Evolutionary conservation across 1,139 yeast species (phyloP).

Genomic region (Tardiomyces depauwii): DNA sequence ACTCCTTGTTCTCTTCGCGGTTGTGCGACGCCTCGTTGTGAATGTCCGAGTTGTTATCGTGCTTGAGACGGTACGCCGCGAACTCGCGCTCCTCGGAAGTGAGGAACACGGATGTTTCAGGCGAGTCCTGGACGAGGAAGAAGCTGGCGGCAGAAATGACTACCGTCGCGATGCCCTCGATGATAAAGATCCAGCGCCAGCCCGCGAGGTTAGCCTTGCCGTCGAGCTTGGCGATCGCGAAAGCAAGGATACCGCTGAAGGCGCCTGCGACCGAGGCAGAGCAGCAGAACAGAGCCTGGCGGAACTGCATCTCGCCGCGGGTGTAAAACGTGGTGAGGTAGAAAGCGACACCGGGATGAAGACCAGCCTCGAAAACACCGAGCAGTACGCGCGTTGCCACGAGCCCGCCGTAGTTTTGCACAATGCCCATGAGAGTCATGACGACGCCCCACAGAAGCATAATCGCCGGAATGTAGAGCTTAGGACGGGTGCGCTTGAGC

Average conservation of each 20-base stretch:
- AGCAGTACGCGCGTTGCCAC: slow-evolving; percentile 46
- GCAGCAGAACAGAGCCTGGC: slow-evolving; percentile 49
- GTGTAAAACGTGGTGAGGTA: slow-evolving; percentile 24
- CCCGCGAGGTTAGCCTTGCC: slow-evolving; percentile 47
- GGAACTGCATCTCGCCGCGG: slow-evolving; percentile 29
- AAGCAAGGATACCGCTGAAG: slow-evolving; percentile 25
- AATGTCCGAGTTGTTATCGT: slow-evolving; percentile 13
- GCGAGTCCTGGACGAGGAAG: slow-evolving; percentile 40
- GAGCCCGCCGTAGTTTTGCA: slow-evolving; percentile 40
- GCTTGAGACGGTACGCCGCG: slow-evolving; percentile 33
- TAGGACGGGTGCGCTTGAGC: slow-evolving; percentile 8
- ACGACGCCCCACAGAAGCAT: slow-evolving; percentile 46
- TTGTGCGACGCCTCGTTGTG: neutral
- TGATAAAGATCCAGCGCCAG: slow-evolving; percentile 73
- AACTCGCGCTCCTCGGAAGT: slow-evolving; percentile 35
- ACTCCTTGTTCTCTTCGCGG: neutral
- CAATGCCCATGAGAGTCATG: slow-evolving; percentile 50
- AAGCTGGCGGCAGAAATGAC: slow-evolving; percentile 23
- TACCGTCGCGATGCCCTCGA: slow-evolving; percentile 52
- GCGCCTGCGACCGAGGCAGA: slow-evolving; percentile 26
- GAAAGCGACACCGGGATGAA: slow-evolving; percentile 37
- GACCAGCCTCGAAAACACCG: slow-evolving; percentile 50
- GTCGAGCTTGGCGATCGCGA: slow-evolving; percentile 33
- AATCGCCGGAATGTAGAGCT: slow-evolving; percentile 38
- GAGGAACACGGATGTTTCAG: slow-evolving; percentile 37